A percentile compares a stretch with the other conserved stretches of the same genome.
Evolutionary conservation across 2,329 filamentous ascomycete species (phyloP).

Genomic region (Rhynchosporium graminicola): DNA sequence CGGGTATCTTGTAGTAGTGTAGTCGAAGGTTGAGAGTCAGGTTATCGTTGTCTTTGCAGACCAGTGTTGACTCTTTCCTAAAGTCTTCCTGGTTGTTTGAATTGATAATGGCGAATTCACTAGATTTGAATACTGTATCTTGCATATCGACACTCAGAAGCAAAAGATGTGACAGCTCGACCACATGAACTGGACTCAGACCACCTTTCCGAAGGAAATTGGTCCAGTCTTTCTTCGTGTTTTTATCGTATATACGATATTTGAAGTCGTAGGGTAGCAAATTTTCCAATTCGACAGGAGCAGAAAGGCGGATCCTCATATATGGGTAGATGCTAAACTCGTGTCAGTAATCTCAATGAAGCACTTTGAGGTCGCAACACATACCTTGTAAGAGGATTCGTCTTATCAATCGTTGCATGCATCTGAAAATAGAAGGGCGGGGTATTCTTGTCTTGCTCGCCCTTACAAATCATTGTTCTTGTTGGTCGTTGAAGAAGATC

Average conservation of each 20-base stretch:
- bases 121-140: constrained; percentile 90
- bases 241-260: constrained; percentile 98
- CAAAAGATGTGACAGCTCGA: constrained; percentile 90
- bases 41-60: constrained; percentile 82
- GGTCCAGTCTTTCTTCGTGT: constrained; percentile 97
- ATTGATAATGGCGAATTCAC: constrained; percentile 97
- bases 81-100: constrained; percentile 86
- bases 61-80: constrained; percentile 74
- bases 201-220: constrained; percentile 97
- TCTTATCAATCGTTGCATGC: constrained; percentile 80
- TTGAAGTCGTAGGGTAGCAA: constrained; percentile 97
- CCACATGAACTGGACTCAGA: constrained; percentile 94
- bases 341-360: constrained; percentile 39
- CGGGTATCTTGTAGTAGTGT: constrained; percentile 86
- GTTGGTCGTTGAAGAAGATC: constrained; percentile 84
- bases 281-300: constrained; percentile 92
- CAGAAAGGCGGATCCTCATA: constrained; percentile 89
- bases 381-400: constrained; percentile 76
- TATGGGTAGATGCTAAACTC: constrained; percentile 75
- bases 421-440: constrained; percentile 96
- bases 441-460: constrained; percentile 74
- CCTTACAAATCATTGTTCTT: constrained; percentile 83
- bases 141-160: constrained; percentile 95
- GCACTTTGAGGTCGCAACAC: constrained; percentile 26
- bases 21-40: constrained; percentile 78